Conservation (phyloP, 108 stramenopile genomes). For the Schizochytrium sp. region DNA sequence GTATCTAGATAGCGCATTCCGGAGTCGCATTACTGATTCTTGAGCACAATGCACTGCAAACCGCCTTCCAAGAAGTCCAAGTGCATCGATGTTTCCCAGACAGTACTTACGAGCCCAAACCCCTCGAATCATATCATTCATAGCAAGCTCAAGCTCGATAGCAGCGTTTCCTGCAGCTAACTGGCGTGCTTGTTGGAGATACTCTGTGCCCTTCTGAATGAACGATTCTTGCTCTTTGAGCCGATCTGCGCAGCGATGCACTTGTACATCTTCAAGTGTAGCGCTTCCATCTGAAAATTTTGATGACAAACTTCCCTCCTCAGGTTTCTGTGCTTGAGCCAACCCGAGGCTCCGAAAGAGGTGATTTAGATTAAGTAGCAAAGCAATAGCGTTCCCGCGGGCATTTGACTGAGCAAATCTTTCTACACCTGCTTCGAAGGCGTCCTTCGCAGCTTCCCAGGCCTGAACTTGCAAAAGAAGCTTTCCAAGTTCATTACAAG, state of each 20-base stretch:
- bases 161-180: conserved; percentile 22
- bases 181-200: conserved; percentile 2
- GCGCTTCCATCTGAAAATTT: background rate
- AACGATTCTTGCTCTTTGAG: background rate
- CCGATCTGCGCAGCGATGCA: background rate
- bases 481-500: conserved; percentile 40
- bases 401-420: background rate
- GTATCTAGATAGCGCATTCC: background rate
- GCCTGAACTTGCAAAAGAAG: background rate
- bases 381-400: background rate
- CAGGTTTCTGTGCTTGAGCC: background rate
- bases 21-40: background rate
- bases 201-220: conserved; percentile 39
- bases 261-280: background rate
- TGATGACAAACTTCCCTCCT: background rate
- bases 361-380: conserved; percentile 18
- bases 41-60: conserved; percentile 5
- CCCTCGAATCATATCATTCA: conserved; percentile 26
- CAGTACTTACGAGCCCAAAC: background rate
- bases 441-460: background rate
- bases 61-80: background rate
- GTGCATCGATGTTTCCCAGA: background rate
- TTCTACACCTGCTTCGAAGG: conserved; percentile 9
- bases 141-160: background rate
- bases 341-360: conserved; percentile 31